Base-by-base conservation (phyloP, 2,329 filamentous ascomycete species). In the Remersonia thermophila region DNA sequence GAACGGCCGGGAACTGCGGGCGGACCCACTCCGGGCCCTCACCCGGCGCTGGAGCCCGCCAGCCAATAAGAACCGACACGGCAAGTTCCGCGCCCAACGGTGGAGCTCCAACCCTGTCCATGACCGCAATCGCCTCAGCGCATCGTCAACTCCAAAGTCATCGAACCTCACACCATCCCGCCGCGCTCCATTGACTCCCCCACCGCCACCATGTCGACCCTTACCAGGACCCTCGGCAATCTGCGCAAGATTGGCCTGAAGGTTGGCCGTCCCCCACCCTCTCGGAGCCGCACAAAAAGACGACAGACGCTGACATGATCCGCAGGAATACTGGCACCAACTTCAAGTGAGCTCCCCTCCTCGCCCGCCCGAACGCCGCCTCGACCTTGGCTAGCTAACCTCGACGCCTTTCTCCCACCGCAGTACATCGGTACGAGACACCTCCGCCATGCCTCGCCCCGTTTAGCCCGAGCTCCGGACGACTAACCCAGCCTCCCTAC, bases 301-400 rank as follows among this genome's bases (percentile, higher is more conserved):
- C n/a, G n/a, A n/a, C n/a, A n/a, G n/a, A 31, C 17, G 38, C 41
- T 48, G 35, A 45, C 35, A 13, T 37, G 40, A 44, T 28, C 51
- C 30, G 51, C 55, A 93, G 86, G 82, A 94, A 61, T 91, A 80
- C 71, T 81, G 77, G 63, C 81, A 83, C 63, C 91, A 96, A 70
- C 73, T 96, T 73, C 78, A 89, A 66, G 83, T 93, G 83, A 65
- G 81, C 69, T 54, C 46, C 36, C 37, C 42, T 37, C 37, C 41
- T 31, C 39, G 26, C 16, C 20, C 25, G 13, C 16, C 38, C 41
- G 44, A 46, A 14, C 5, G 12, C 27, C 39, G 46, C 38, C 41
- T 36, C 45, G 43, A 39, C 44, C 30, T 39, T 36, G 46, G 41
- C 50, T 51, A 44, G 42, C 51, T 51, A 44, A 50, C 49, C 25